phyloP scores from a whole-genome alignment of 108 stramenopile species.

The Seminavis robusta region DNA sequence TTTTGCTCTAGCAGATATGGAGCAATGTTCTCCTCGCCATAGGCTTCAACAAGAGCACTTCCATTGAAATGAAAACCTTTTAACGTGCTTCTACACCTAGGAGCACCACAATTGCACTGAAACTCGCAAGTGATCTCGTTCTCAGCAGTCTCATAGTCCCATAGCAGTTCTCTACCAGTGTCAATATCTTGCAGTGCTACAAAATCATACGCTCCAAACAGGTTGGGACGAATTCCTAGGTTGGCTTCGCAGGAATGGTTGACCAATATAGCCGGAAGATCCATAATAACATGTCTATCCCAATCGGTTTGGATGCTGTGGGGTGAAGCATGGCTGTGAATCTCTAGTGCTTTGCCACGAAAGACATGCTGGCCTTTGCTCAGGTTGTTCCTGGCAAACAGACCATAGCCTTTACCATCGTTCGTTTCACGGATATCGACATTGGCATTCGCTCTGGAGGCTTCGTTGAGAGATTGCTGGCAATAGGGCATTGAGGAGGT shows the following conservation, averaged over 20 bases:
- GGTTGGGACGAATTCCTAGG: slow-evolving; percentile 28
- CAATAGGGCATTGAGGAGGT: no score
- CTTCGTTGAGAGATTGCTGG: no score
- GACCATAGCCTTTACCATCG: no score
- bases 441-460: no score
- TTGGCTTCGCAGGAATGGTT: slow-evolving; percentile 63
- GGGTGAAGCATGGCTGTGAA: no score
- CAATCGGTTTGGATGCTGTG: slow-evolving; percentile 40
- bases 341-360: no score
- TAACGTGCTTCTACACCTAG: slow-evolving; percentile 32
- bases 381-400: no score
- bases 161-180: slow-evolving; percentile 39
- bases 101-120: slow-evolving; percentile 38
- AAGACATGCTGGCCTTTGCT: no score
- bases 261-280: slow-evolving; percentile 46
- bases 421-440: no score
- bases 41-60: slow-evolving; percentile 20
- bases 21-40: slow-evolving; percentile 16
- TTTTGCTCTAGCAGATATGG: slow-evolving; percentile 1
- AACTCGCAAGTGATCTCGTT: slow-evolving; percentile 35
- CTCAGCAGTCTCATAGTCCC: slow-evolving; percentile 50
- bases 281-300: slow-evolving; percentile 40
- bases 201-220: slow-evolving; percentile 55
- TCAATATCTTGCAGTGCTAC: slow-evolving; percentile 34
- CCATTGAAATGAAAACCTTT: slow-evolving; percentile 39